A percentile compares a stretch with the other conserved stretches of the same genome.
Evolutionary conservation across 495 filamentous ascomycete species (phyloP).

Genomic region (Haplographium delicatum): DNA sequence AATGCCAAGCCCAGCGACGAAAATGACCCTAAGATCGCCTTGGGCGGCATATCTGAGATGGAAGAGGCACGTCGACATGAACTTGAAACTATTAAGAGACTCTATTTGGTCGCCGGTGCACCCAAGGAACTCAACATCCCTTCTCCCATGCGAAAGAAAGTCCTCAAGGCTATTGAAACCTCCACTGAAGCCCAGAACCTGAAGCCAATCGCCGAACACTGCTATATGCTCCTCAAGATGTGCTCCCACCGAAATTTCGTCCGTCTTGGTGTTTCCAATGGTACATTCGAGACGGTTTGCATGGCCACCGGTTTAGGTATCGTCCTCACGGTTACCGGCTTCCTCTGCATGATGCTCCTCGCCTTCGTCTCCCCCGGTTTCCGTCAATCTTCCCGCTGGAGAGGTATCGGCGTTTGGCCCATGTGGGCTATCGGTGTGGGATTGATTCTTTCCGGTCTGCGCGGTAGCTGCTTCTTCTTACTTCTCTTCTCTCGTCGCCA

Average conservation of each 20-base stretch:
- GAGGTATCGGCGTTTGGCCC: slow-evolving; percentile 34
- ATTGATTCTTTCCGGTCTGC: slow-evolving; percentile 31
- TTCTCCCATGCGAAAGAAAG: slow-evolving; percentile 27
- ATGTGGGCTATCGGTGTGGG: slow-evolving; percentile 36
- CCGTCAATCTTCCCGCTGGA: slow-evolving; percentile 31
- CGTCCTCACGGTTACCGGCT: slow-evolving; percentile 28
- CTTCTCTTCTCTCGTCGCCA: slow-evolving; percentile 36
- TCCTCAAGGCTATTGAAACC: slow-evolving; percentile 25
- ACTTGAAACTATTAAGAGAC: slow-evolving; percentile 31
- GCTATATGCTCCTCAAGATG: slow-evolving; percentile 40
- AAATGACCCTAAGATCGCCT: background rate
- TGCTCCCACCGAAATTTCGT: slow-evolving; percentile 49
- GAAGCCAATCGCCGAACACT: slow-evolving; percentile 35
- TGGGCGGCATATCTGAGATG: slow-evolving; percentile 5
- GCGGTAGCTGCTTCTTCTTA: slow-evolving; percentile 39
- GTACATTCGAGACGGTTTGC: slow-evolving; percentile 39
- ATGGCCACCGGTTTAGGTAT: slow-evolving; percentile 35
- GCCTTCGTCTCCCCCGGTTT: slow-evolving; percentile 28
- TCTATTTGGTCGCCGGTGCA: slow-evolving; percentile 32
- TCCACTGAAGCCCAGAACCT: slow-evolving; percentile 28
- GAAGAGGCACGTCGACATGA: slow-evolving; percentile 24
- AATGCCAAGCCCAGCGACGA: background rate
- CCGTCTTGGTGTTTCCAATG: slow-evolving; percentile 38
- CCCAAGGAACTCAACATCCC: slow-evolving; percentile 40
- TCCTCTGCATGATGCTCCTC: slow-evolving; percentile 29